Base-by-base conservation (phyloP, 768 basidiomycete genomes). In the Atractiella rhizophila region DNA sequence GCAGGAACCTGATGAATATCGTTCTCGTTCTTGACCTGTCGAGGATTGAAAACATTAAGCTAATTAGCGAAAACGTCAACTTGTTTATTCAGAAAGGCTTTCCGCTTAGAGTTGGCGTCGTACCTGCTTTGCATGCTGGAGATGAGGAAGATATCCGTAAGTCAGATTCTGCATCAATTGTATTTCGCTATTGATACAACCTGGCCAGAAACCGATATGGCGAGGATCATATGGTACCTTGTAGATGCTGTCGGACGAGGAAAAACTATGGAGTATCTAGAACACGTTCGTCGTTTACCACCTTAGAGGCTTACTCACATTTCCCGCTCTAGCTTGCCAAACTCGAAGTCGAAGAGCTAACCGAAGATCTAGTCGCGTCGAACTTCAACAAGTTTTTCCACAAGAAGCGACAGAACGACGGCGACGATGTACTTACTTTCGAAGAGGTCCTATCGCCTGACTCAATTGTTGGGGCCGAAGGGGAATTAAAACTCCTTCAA, bases 51-150 rank as follows among this genome's bases (percentile, higher is more conserved):
- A 67, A 66, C 28, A 50, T 85, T 7, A 63, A 68, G 9, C 71
- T 80, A 53, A 61, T 94, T 35, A 62, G 64, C 2, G 67, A 66
- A 1, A 59, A 74, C 1, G 65, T 91, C 34, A 64, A 67, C 13
- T 68, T 64, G 42, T 71, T 88, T 55, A 71, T 96, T 38, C 61
- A 68, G 23, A 66, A 80, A 26, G 67, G 65, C 13, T 63, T 80
- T 32, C 80, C 85, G 0, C 67, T 83, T 48, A 65, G 80, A 15
- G 83, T 85, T 56, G 88, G 88, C 11, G 54, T 94, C 35, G 80
- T 86, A 2, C 85, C 82, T 2, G 59, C 71, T 26, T 56, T 71
- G 3, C 69, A 73, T 42, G 62, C 64, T 8, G 61, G 70, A 18
- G 61, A 62, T 60, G 43, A 27, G 16, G 23, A 26, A 21, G 28